Conservation (phyloP, 371 early-diverging fungal species). For the Mortierella sp. region DNA sequence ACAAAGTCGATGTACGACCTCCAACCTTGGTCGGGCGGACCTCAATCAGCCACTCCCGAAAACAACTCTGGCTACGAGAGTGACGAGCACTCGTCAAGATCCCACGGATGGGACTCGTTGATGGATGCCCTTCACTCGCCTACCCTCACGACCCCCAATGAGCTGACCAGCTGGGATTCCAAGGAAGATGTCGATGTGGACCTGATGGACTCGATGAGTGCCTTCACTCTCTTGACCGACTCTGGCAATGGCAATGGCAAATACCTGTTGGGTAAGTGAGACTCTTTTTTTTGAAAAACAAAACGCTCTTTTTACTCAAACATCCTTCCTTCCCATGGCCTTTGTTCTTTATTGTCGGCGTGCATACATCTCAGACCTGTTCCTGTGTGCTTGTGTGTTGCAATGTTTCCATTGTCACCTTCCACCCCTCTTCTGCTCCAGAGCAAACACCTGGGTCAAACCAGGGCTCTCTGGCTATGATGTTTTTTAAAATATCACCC, state of each 20-base stretch:
- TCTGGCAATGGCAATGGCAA: conserved; percentile 50
- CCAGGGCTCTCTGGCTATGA: background rate
- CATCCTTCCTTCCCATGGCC: background rate
- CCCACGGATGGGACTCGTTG: conserved; percentile 48
- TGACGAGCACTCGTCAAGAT: conserved; percentile 30
- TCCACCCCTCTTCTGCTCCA: conserved; percentile 7
- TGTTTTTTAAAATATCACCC: background rate
- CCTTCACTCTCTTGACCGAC: conserved; percentile 18
- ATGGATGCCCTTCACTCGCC: conserved; percentile 51
- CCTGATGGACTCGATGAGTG: conserved; percentile 22
- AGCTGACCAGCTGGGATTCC: conserved; percentile 24
- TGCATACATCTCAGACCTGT: background rate
- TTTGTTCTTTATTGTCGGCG: background rate
- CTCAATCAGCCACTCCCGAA: conserved; percentile 16
- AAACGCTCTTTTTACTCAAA: background rate
- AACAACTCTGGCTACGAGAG: conserved; percentile 37
- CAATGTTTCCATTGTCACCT: background rate
- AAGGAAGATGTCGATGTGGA: conserved; percentile 35
- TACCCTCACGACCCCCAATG: conserved; percentile 22
- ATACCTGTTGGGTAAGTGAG: conserved; percentile 44
- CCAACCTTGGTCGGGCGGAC: conserved; percentile 31
- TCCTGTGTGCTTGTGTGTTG: background rate
- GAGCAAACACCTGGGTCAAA: background rate
- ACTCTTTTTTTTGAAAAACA: background rate
- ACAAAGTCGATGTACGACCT: conserved; percentile 51